Evolutionary conservation across 2,329 filamentous ascomycete species (phyloP), one percentile per base, ranked within the genome.

Genomic region (Penicillium sclerotigenum): DNA sequence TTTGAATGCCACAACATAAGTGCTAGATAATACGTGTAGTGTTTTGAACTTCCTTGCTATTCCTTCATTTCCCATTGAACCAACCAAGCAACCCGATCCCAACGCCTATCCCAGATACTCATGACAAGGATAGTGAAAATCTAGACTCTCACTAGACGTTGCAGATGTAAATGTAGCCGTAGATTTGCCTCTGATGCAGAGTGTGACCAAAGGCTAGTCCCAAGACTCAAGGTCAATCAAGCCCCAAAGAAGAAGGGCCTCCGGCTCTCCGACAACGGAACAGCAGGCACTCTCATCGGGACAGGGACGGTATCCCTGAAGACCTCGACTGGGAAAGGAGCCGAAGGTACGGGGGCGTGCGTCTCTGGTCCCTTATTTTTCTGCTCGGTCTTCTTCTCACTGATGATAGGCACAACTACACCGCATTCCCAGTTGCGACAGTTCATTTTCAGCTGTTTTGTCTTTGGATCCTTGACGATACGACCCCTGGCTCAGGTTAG

Each of bases 341-440:
- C 31, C 5, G 59, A 22, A 18, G 26, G 1, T 22, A 14, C 16
- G 2, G 26, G 4, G 6, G 13, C 28, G 22, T 29, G 8, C 0
- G 11, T 16, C 5, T 33, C 50, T 2, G 18, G 10, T 9, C n/a
- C 26, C 22, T 45, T 43, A 2, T 14, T 26, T 34, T 52, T 74
- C 5, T 74, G 71, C 68, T 78, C 8, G 0, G 43, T 57, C 48
- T 52, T 53, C n/a, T 61, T 59, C 16, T 64, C 51, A 4, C 47
- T 41, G 28, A 63, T 65, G 24, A 89, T 78, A 10, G 87, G 85
- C 38, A 97, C 71, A 24, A 97, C 65, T 1, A 99, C 89, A 34
- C 94, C 94, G 68, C 91, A 96, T 75, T 97, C 94, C 92, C 93
- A 97, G 72, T 97, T 99, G 52, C 89, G 86, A 72, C 89, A 91